Evolutionary conservation across 1,284 basidiomycete genomes (phyloP), one percentile per base, ranked within the genome.

Genomic region (Moesziomyces sp.): DNA sequence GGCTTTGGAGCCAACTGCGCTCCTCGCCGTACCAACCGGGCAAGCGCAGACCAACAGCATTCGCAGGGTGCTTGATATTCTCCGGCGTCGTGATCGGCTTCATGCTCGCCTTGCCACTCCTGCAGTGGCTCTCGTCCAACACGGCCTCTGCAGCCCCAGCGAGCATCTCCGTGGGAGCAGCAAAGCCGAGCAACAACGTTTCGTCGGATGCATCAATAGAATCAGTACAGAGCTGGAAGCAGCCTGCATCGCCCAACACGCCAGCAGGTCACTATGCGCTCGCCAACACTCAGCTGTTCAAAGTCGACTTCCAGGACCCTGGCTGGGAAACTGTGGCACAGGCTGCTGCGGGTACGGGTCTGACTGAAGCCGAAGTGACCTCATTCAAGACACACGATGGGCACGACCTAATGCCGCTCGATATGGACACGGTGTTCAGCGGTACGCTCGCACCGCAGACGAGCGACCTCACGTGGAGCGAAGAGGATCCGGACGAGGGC

Each of bases 401-500:
- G 10, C 60, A 61, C 5, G 58, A 59, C 8, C 63, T 78, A 23
- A 76, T 73, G 70, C 63, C 62, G 7, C 52, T 76, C 21, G 68
- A 66, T 38, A 71, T 79, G 72, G 77, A 80, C 44, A 62, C 50
- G 7, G 58, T 75, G 28, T 76, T 78, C 46, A 63, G 76, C 43
- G 77, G 75, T 42, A 79, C 78, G 5, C 64, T 61, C 23, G 53
- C 49, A 6, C 50, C 78, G 26, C 74, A 60, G 30, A 47, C 52
- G 16, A 53, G 58, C 47, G 65, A 77, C 13, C 46, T 76, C 5
- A 60, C 48, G n/a, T 78, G 58, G 65, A 59, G 47, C 49, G 47
- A 64, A 21, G 72, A 71, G 38, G 80, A 80, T 44, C 77, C 77
- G 1, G 80, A 81, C 54, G 66, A 74, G 33, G 80, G 80, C 19